Evolutionary conservation across 2,329 filamentous ascomycete genomes (phyloP), one percentile per base, ranked within the genome.

Genomic region (Penicillium sp.): DNA sequence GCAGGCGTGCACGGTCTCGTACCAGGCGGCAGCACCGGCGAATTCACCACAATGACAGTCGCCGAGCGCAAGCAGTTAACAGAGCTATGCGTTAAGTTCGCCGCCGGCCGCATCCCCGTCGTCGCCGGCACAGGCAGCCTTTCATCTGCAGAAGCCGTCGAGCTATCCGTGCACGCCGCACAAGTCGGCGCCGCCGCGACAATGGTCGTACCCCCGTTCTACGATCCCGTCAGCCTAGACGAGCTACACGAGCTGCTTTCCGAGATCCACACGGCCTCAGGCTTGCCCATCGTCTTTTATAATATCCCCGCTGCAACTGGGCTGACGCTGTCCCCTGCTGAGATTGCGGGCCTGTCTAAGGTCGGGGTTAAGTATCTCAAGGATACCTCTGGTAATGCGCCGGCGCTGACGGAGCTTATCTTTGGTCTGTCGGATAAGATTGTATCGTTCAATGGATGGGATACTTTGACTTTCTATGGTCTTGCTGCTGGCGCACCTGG

Each of bases 361-460:
- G 72, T 78, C 0, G 79, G 79, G 10, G 78, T 81, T 4, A 75
- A 74, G 60, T 80, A 79, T 55, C 63, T 81, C 29, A 81, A 81
- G 62, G 79, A 81, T 60, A 81, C 79, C 0, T 81, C 79, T 2
- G 79, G 79, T 16, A 77, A 81, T 49, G 79, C 72, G 1, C 79
- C 79, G 0, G 78, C 75, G 0, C 65, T 80, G 5, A 81, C 78
- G 2, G 78, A 81, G 53, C 61, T 81, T 13, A 67, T 81, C 4
- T 80, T 81, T 57, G 70, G 70, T 4, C 62, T 72, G 18, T 63
- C 66, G 2, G 68, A 74, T 49, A 61, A 70, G 26, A 76, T 81
- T 56, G 80, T 76, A 1, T 70, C 76, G 0, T 80, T 81, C 62
- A 81, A 81, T 52, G 79, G 79, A 1, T 81, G 79, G 79, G 79